Evolutionary conservation across 441 rosid genomes (phyloP).

Genomic region (Rhodomyrtus psidioides): DNA sequence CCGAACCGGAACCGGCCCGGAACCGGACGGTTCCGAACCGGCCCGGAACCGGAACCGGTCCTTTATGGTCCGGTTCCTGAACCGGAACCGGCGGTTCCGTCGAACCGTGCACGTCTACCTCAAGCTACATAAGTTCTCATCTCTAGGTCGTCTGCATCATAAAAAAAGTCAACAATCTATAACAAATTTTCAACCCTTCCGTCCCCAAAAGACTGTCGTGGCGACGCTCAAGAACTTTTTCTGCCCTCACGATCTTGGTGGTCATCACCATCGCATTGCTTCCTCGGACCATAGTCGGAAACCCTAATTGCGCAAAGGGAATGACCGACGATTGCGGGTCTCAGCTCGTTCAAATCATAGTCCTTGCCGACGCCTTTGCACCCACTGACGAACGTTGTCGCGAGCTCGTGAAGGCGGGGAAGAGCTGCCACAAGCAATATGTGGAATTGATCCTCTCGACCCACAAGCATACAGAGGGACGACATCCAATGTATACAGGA

Average conservation of each 20-base stretch:
- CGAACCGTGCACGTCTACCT: too few species aligned
- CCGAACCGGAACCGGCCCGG: too few species aligned
- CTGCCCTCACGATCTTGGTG: not conserved
- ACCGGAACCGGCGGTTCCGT: too few species aligned
- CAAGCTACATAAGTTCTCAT: not conserved
- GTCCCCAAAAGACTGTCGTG: not conserved
- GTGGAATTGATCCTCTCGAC: not conserved
- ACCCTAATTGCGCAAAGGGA: not conserved
- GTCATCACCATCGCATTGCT: not conserved
- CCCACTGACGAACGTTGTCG: not conserved
- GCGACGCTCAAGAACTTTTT: not conserved
- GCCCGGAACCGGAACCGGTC: too few species aligned
- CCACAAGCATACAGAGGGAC: not conserved
- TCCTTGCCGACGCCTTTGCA: not conserved
- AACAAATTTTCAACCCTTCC: not conserved
- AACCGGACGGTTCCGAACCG: too few species aligned
- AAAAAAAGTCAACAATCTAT: not conserved
- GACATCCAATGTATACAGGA: not conserved
- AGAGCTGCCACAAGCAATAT: not conserved
- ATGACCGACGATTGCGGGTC: not conserved
- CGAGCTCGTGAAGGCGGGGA: not conserved
- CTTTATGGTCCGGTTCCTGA: too few species aligned
- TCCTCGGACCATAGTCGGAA: not conserved
- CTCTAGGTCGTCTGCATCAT: not conserved
- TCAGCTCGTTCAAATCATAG: not conserved